phyloP scores from a whole-genome alignment of 805 yeast species.

The Hanseniaspora lindneri region DNA sequence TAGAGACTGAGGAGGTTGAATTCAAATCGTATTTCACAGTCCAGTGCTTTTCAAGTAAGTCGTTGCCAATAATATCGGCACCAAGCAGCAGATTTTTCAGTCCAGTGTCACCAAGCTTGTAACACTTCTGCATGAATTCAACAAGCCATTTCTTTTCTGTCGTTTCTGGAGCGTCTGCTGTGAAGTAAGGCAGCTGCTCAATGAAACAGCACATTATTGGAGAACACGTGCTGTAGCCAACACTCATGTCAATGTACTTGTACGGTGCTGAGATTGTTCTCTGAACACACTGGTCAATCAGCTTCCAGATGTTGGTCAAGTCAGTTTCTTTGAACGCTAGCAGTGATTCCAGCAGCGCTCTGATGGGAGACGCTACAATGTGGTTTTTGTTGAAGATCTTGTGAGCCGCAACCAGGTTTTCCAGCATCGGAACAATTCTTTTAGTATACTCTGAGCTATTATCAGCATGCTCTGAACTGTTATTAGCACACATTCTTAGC shows the following conservation, averaged over 20 bases:
- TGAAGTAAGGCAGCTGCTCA: conserved; percentile 59
- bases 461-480: conserved; percentile 23
- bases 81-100: background rate
- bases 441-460: conserved; percentile 25
- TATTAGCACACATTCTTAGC: conserved; percentile 36
- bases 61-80: background rate
- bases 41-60: background rate
- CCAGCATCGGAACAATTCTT: conserved; percentile 41
- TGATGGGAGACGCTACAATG: conserved; percentile 42
- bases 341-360: conserved; percentile 43
- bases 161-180: conserved; percentile 23
- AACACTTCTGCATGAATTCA: conserved; percentile 36
- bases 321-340: conserved; percentile 19
- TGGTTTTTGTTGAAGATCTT: conserved; percentile 40
- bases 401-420: conserved; percentile 39
- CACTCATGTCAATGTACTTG: conserved; percentile 60
- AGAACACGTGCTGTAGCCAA: conserved; percentile 32
- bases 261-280: conserved; percentile 67
- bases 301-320: conserved; percentile 39
- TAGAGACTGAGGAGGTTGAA: background rate
- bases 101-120: conserved; percentile 49
- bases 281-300: conserved; percentile 65
- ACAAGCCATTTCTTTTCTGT: conserved; percentile 39
- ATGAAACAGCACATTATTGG: conserved; percentile 46
- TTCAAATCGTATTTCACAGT: background rate